Evolutionary conservation across 2,329 filamentous ascomycete genomes (phyloP), one percentile per base, ranked within the genome.

Genomic region (Seiridium cupressi): DNA sequence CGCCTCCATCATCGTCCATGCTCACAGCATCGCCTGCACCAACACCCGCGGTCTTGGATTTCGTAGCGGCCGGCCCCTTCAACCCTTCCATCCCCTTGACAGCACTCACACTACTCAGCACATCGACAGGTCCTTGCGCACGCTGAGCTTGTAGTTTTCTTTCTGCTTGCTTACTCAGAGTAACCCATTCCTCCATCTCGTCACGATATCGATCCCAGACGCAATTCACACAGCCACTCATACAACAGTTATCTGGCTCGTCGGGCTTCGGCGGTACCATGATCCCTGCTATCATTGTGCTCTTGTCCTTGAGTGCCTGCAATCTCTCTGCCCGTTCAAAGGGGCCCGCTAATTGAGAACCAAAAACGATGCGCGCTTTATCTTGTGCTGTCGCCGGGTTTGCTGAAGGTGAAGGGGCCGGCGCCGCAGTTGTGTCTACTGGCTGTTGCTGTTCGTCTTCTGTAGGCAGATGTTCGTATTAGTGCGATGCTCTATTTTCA

Each of bases 241-340:
- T 99, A 77, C 95, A 99, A 82, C 95, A 99, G 72, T 99, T 97
- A 70, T 98, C 95, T 3, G 95, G 95, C 76, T 99, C 94, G 53
- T 87, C 83, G 1, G 95, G 95, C 53, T 85, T 85, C 0, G 93
- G 93, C 2, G 95, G 95, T 4, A 98, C 89, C 18, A 86, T 76
- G 1, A 98, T 84, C 3, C 93, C 94, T 1, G 91, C 93, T 59
- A 97, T 80, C 62, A 86, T 79, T 7, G 79, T 84, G 55, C 87
- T 87, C 62, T 84, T 80, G 11, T 82, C 78, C 10, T 85, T 78
- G 42, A 87, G 82, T 49, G 85, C 81, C 3, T 81, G 82, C 5
- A 86, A 75, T 46, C 86, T 83, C 61, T 86, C 84, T 63, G 83
- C 83, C 46, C 89, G 82, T 69, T 92, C 88, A 44, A 84, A 83